phyloP scores from a whole-genome alignment of 73 alveolate genomes.

The Paraurostyla sp. region DNA sequence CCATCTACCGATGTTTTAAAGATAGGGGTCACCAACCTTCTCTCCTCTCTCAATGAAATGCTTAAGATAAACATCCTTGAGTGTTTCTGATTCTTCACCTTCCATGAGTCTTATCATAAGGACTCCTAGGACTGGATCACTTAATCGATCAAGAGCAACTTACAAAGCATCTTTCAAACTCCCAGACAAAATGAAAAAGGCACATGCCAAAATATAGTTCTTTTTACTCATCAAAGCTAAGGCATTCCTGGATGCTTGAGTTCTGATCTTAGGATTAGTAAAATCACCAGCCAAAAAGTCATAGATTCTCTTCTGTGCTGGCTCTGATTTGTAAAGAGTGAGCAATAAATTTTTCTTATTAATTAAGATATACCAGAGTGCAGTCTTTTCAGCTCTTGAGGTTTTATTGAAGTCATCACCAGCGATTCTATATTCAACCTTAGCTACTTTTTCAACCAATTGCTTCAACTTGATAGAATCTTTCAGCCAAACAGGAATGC shows the following conservation, averaged over 20 bases:
- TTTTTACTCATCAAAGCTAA: slow-evolving; percentile 61
- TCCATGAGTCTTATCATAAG: slow-evolving; percentile 55
- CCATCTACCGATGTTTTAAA: slow-evolving; percentile 70
- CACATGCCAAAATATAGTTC: slow-evolving; percentile 46
- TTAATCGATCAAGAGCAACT: slow-evolving; percentile 54
- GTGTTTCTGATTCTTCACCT: slow-evolving; percentile 24
- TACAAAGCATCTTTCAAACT: slow-evolving; percentile 65
- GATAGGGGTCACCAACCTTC: slow-evolving; percentile 66
- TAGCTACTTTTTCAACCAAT: slow-evolving; percentile 67
- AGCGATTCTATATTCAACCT: slow-evolving; percentile 58
- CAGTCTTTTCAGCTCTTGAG: slow-evolving; percentile 75
- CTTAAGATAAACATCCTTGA: slow-evolving; percentile 5
- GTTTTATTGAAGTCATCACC: slow-evolving; percentile 49
- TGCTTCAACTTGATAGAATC: slow-evolving; percentile 48
- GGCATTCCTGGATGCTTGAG: slow-evolving; percentile 72
- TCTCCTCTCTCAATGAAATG: slow-evolving; percentile 68
- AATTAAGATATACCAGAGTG: slow-evolving; percentile 72
- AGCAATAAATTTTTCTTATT: slow-evolving; percentile 53
- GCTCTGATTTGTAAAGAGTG: slow-evolving; percentile 60
- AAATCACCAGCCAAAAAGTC: slow-evolving; percentile 65
- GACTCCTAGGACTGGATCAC: slow-evolving; percentile 65
- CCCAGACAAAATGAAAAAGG: slow-evolving; percentile 67
- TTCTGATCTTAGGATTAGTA: slow-evolving; percentile 51
- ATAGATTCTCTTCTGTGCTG: slow-evolving; percentile 63
- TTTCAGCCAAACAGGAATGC: slow-evolving; percentile 74